A percentile compares a stretch with the other conserved stretches of the same genome.
These are phyloP conservation scores for Solanum pimpinellifolium DNA, from an alignment of 257 asterid genomes.

Conservation along the genomic window DNA sequence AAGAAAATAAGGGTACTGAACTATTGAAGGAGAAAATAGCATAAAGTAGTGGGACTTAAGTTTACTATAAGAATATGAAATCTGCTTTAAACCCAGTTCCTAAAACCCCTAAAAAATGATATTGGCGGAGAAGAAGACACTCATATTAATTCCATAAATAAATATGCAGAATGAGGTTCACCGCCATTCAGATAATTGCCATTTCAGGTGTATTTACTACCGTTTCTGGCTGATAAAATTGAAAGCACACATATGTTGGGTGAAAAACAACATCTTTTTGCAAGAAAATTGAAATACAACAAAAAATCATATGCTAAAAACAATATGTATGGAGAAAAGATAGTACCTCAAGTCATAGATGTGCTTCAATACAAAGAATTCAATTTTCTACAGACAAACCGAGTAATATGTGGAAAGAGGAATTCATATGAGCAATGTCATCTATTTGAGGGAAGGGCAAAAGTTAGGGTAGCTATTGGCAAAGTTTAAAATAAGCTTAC, in stretches of 20 bases:
- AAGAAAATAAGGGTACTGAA: not conserved
- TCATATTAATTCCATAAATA: not conserved
- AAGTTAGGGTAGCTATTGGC: not conserved
- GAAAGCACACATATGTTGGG: not conserved
- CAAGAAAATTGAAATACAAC: not conserved
- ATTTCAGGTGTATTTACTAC: conserved; percentile 79
- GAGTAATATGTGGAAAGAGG: not conserved
- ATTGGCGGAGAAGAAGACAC: not conserved
- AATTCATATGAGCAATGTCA: not conserved
- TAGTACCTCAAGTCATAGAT: not conserved
- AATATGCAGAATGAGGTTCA: conserved; percentile 48
- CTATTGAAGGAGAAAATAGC: not conserved
- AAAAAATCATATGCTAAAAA: not conserved
- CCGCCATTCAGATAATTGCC: conserved; percentile 59
- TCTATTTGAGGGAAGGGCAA: not conserved
- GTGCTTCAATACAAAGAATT: not conserved
- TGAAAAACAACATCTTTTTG: not conserved
- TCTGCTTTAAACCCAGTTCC: not conserved
- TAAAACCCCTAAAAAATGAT: not conserved
- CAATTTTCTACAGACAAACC: not conserved
- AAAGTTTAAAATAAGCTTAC: not conserved
- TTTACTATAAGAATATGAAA: not conserved
- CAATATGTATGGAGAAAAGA: not conserved
- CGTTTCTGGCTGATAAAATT: conserved; percentile 56
- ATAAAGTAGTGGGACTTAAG: not conserved